Conservation (phyloP, 176 grass and related monocot species). For the Hordeum vulgare region MorexV3_pseudomolecules_assembly NC_058523.1:440271903-440272402, state of each 20-base stretch:
- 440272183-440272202: conserved; percentile 93
- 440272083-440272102: conserved; percentile 40
- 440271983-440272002: conserved; percentile 86
- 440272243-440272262: conserved; percentile 76
- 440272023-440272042: conserved; percentile 69
- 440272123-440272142: neutral
- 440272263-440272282: conserved; percentile 43
- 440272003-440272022: conserved; percentile 84
- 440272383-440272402: conserved; percentile 90
- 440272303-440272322: conserved; percentile 67
- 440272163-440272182: conserved; percentile 66
- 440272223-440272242: conserved; percentile 87
- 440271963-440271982: conserved; percentile 46
- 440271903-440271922: neutral
- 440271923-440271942: neutral
- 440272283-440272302: conserved; percentile 40
- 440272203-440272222: conserved; percentile 74
- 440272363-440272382: conserved; percentile 97
- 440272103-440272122: neutral
- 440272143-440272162: neutral
- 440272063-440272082: conserved; percentile 69
- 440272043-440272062: conserved; percentile 73
- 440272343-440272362: conserved; percentile 80
- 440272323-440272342: conserved; percentile 74
- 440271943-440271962: neutral